Percentiles rank a stretch among this genome's conserved stretches.
Conservation (phyloP, 2,329 filamentous ascomycete genomes). For the Penicillium paneum region DNA sequence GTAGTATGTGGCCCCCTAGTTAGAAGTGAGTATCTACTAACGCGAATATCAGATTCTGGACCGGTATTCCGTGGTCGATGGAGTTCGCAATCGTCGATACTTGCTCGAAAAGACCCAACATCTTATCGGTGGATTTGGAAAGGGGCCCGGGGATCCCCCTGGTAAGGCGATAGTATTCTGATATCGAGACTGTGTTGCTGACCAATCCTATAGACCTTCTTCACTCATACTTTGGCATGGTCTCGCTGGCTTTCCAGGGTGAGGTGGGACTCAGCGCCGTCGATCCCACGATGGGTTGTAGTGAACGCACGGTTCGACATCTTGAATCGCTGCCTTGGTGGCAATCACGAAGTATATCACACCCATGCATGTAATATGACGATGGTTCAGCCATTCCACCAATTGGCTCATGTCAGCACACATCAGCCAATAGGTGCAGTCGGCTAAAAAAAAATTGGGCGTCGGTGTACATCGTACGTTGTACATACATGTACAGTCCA, state of each 20-base stretch:
- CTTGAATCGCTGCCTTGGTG: constrained; percentile 44
- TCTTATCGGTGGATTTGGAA: constrained; percentile 77
- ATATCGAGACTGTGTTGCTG: neutral
- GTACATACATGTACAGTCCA: constrained; percentile 1
- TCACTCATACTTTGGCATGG: constrained; percentile 84
- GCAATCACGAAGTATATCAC: constrained; percentile 18
- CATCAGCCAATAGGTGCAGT: constrained; percentile 6
- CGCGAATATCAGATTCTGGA: constrained; percentile 54
- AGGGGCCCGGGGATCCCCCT: constrained; percentile 63
- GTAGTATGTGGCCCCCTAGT: constrained; percentile 34
- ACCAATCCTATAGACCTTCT: constrained; percentile 60
- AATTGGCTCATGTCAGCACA: constrained; percentile 12
- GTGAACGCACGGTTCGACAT: constrained; percentile 46
- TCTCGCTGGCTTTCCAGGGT: constrained; percentile 70
- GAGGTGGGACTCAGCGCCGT: constrained; percentile 67
- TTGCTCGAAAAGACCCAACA: constrained; percentile 85
- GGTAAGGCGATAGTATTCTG: constrained; percentile 45
- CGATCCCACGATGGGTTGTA: constrained; percentile 74
- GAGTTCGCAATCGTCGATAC: constrained; percentile 65
- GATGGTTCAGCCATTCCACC: constrained; percentile 3
- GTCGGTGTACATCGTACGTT: neutral
- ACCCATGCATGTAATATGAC: constrained; percentile 1
- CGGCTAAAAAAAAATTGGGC: constrained; percentile 5
- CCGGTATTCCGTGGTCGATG: constrained; percentile 57
- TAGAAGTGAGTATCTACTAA: constrained; percentile 22